Percentiles rank a stretch among this genome's conserved stretches.
phyloP scores from a whole-genome alignment of 345 rosid genomes.

The Aquilaria sinensis region DNA sequence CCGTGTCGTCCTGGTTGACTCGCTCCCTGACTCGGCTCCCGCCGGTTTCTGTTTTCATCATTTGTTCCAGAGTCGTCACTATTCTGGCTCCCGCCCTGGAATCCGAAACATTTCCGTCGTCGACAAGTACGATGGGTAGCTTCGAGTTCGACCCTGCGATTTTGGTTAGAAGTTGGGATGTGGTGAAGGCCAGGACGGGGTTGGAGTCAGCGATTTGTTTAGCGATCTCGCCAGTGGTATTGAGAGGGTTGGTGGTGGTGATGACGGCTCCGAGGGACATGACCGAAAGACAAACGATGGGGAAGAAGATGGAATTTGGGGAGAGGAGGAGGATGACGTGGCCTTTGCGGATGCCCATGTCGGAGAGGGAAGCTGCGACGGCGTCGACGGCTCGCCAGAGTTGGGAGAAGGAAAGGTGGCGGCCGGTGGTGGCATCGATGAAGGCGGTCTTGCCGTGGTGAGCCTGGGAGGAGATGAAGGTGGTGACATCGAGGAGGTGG shows the following conservation, averaged over 20 bases:
- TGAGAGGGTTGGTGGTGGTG: conserved; percentile 83
- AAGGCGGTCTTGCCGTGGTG: conserved; percentile 74
- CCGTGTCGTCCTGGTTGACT: conserved; percentile 67
- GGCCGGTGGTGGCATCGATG: conserved; percentile 79
- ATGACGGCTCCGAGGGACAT: conserved; percentile 91
- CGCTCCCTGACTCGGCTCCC: conserved; percentile 44
- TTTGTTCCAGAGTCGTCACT: conserved; percentile 35
- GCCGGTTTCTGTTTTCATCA: conserved; percentile 37
- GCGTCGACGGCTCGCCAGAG: conserved; percentile 77
- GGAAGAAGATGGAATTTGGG: conserved; percentile 83
- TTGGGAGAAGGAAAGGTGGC: conserved; percentile 50
- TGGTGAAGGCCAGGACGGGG: conserved; percentile 72
- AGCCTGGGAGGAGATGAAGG: conserved; percentile 73
- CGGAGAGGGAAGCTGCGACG: conserved; percentile 45
- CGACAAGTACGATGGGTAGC: conserved; percentile 48
- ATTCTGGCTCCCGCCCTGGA: conserved; percentile 15
- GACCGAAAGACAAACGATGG: conserved; percentile 86
- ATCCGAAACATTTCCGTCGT: conserved; percentile 19
- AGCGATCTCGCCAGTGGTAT: conserved; percentile 63
- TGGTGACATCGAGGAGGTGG: conserved; percentile 53
- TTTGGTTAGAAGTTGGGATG: conserved; percentile 49
- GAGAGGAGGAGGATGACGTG: conserved; percentile 79
- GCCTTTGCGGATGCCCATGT: conserved; percentile 79
- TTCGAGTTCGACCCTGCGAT: conserved; percentile 32
- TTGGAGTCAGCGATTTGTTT: conserved; percentile 59